Percentiles rank a stretch among this genome's conserved stretches.
Evolutionary conservation across 306 rosid species (phyloP).

Genomic region (Sicyos baderoa): DNA sequence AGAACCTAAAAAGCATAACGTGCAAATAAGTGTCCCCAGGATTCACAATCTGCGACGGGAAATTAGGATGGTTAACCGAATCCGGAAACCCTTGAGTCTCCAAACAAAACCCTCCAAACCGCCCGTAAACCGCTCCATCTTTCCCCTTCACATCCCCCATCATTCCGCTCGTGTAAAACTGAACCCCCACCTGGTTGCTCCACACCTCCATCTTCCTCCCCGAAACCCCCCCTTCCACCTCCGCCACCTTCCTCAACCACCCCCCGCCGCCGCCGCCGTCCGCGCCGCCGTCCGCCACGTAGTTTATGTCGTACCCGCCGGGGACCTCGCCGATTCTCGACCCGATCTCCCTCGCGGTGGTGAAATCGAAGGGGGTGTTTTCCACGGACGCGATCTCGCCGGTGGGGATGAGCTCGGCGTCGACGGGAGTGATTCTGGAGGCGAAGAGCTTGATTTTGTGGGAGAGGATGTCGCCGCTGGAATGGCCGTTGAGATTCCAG

Average conservation of each 20-base stretch:
- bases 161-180: constrained; percentile 42
- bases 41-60: constrained; percentile 48
- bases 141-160: constrained; percentile 39
- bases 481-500: constrained; percentile 65
- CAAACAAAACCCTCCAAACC: constrained; percentile 38
- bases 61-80: constrained; percentile 40
- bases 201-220: constrained; percentile 65
- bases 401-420: constrained; percentile 48
- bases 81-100: constrained; percentile 64
- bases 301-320: constrained; percentile 56
- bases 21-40: constrained; percentile 53
- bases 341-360: constrained; percentile 33
- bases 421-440: constrained; percentile 48
- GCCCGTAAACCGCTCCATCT: constrained; percentile 29
- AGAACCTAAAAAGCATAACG: constrained; percentile 48
- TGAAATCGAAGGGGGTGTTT: constrained; percentile 55
- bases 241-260: constrained; percentile 33
- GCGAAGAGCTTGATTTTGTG: constrained; percentile 43
- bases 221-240: constrained; percentile 32
- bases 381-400: constrained; percentile 26
- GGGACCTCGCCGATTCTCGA: constrained; percentile 31
- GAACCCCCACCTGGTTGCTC: constrained; percentile 50
- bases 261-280: too few relatives aligned
- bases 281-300: constrained; percentile 32
- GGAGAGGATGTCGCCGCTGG: constrained; percentile 49